Base-by-base conservation (phyloP, 2,329 filamentous ascomycete genomes). In the Cordyceps tenuipes region DNA sequence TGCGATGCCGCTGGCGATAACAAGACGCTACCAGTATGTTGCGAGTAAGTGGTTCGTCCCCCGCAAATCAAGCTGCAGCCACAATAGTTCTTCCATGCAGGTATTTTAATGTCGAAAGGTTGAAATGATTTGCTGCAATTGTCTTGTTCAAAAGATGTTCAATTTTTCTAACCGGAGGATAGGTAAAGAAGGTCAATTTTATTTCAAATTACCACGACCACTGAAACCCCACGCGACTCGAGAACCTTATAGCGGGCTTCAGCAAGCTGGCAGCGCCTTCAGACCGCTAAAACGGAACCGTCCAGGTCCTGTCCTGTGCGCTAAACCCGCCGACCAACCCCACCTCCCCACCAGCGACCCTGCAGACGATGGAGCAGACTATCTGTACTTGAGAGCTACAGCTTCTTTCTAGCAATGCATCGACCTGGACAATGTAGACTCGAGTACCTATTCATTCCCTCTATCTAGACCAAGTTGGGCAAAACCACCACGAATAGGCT, bases 301-400 rank as follows among this genome's bases (percentile, higher is more conserved):
- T 17, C 7, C 7, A 46, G 23, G 19, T 10, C 23, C 23, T 23
- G 23, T 23, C 23, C 23, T 23, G 23, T 23, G 6, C 46, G 44
- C 54, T 43, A 50, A 31, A 47, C 3, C 55, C 47, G 47, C 31
- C 13, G 21, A 49, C 55, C 13, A 31, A 57, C 55, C 55, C 55
- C 55, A 57, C 55, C 54, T 57, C 54, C 43, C 53, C 53, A 39
- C 44, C 31, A 23, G 26, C 49, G 34, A 50, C 55, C 55, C 31
- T 57, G 55, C 55, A 50, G 31, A 17, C 55, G 34, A 13, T 29
- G 44, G 8, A 17, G 41, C 21, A 23, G 23, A 23, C 21, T 21
- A 13, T 56, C 21, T 21, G 19, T 56, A 55, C 52, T 12, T 46
- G 36, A 17, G 2, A 4, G 9, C 17, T 19, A 41, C 51, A 43